Percentiles rank a stretch among this genome's conserved stretches.
phyloP scores from a whole-genome alignment of 1,284 basidiomycete species.

The Puccinia hordei region DNA sequence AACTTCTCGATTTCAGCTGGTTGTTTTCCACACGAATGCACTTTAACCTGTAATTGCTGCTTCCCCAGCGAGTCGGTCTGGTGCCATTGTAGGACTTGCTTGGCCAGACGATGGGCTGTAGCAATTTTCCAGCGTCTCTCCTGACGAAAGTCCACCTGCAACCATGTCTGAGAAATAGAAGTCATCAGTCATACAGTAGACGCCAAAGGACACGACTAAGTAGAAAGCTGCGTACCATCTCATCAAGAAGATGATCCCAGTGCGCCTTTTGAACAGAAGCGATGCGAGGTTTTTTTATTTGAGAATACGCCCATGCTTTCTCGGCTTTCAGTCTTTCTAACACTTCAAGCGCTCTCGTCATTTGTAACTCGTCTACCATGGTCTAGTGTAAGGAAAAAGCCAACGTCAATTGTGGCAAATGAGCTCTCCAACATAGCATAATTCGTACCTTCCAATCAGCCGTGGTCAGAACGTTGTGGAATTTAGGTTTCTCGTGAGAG shows the following conservation, averaged over 20 bases:
- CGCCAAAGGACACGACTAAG: background rate
- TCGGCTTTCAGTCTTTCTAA: constrained; percentile 81
- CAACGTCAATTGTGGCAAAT: background rate
- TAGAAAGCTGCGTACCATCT: constrained; percentile 71
- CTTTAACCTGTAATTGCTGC: constrained; percentile 28
- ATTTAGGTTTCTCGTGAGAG: constrained; percentile 4
- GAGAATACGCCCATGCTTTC: constrained; percentile 86
- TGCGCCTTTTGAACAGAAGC: constrained; percentile 81
- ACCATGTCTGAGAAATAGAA: constrained; percentile 75
- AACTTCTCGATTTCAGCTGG: background rate
- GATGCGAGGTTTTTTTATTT: constrained; percentile 89
- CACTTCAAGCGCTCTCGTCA: constrained; percentile 74
- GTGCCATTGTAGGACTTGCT: constrained; percentile 27
- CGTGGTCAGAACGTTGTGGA: constrained; percentile 54
- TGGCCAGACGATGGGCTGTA: constrained; percentile 30
- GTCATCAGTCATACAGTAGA: background rate
- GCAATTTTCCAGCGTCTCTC: constrained; percentile 86
- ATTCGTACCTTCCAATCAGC: constrained; percentile 55
- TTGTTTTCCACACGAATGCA: background rate
- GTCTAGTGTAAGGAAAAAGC: constrained; percentile 43
- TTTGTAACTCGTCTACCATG: constrained; percentile 51
- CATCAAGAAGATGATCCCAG: constrained; percentile 94
- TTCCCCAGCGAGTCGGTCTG: constrained; percentile 22
- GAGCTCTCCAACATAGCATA: constrained; percentile 36
- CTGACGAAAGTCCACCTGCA: constrained; percentile 90